Evolutionary conservation across 192 early-diverging fungal species (phyloP), one percentile per base, ranked within the genome.

Genomic region (Pecoramyces ruminantium): DNA sequence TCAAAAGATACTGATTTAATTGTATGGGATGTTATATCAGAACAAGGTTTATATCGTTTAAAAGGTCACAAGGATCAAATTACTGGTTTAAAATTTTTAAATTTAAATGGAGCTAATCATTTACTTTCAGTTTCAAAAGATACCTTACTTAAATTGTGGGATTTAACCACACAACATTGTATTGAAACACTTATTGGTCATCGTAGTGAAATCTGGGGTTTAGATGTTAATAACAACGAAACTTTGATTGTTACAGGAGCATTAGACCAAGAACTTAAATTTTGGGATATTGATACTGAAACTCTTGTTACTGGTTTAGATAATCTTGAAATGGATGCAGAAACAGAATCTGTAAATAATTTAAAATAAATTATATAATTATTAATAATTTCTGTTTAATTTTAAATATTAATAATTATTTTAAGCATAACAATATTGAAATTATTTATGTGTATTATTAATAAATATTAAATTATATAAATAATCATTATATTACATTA

Each of bases 21-120:
- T 82, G 82, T 99, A 29, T 99, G 97, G 97, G 96, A 99, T 83
- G 88, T 97, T 12, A 91, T 97, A 29, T 93, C 93, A 29, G 97
- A 98, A 83, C 87, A 90, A 67, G 97, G 97, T 18, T 87, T 97
- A 82, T 94, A 89, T 84, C 83, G 85, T 85, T 88, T 99, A 81
- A 92, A 92, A 30, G 97, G 97, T 18, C 97, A 99, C 86, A 98
- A 97, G 84, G 96, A 99, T 84, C 94, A 96, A 85, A 88, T 99
- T 58, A 97, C 97, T 29, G 84, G 87, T 14, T 83, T 96, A 12
- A 81, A 81, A 1, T 96, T 96, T 83, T 81, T 96, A 28, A 81
- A 83, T 28, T 42, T 67, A 30, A 80, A 67, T 14, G 83, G 38
- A 78, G 28, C 81, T 87, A 92, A 91, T 13, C 93, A 95, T 80